A percentile compares a stretch with the other conserved stretches of the same genome.
Conservation (phyloP, 2,329 filamentous ascomycete species). For the Fusarium zealandicum region DNA sequence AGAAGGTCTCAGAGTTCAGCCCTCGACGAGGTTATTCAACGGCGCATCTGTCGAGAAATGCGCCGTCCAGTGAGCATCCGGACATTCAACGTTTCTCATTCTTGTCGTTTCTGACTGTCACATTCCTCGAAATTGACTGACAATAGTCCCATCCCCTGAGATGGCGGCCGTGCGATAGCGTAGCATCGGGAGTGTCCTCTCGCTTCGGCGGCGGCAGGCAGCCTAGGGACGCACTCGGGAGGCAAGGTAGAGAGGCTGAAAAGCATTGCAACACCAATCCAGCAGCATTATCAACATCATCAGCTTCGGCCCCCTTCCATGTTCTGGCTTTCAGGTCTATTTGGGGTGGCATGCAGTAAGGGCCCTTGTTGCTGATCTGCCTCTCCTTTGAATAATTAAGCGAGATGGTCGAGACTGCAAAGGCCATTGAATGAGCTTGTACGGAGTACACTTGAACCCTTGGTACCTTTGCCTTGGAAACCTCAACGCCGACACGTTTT, state of each 20-base stretch:
- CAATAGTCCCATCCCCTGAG: conserved; percentile 26
- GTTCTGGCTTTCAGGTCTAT: conserved; percentile 12
- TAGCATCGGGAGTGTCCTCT: conserved; percentile 22
- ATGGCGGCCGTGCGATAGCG: conserved; percentile 23
- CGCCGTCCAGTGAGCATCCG: not conserved
- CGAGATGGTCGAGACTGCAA: conserved; percentile 4
- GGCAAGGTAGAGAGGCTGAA: conserved; percentile 3
- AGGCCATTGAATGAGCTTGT: not conserved
- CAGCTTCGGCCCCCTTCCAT: conserved; percentile 2
- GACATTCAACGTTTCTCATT: conserved; percentile 6
- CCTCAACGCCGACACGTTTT: conserved; percentile 29
- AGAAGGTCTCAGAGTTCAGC: conserved; percentile 11
- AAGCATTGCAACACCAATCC: conserved; percentile 3
- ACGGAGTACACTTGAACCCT: not conserved
- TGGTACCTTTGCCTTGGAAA: conserved; percentile 14
- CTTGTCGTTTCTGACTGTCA: conserved; percentile 2
- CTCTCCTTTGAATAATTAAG: conserved; percentile 1
- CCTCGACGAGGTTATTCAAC: not conserved
- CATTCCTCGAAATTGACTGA: conserved; percentile 14
- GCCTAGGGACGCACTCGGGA: not conserved
- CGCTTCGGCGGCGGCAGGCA: conserved; percentile 29
- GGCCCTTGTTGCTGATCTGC: conserved; percentile 8
- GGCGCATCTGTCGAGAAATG: not conserved
- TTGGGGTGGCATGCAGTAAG: conserved; percentile 3
- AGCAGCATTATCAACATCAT: conserved; percentile 13